Conservation (phyloP, 225 moss, liverwort and hornwort genomes). For the Polytrichum commune region DNA sequence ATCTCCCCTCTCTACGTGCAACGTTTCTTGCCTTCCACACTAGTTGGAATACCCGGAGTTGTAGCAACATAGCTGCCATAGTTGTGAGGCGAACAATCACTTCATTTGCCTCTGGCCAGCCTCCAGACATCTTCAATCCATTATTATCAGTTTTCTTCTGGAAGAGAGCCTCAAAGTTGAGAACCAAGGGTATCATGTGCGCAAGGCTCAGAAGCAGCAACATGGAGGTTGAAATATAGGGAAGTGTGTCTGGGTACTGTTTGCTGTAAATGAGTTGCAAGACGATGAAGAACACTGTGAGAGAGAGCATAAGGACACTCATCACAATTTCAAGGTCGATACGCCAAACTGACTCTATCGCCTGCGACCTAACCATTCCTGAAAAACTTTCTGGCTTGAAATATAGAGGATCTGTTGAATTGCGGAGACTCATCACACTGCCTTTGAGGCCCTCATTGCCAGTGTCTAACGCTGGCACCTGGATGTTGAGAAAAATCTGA, state of each 20-base stretch:
- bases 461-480: constrained; percentile 30
- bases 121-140: constrained; percentile 18
- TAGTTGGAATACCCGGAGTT: constrained; percentile 47
- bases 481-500: constrained; percentile 38
- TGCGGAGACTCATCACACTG: constrained; percentile 39
- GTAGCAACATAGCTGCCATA: constrained; percentile 61
- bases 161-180: constrained; percentile 64
- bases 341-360: constrained; percentile 35
- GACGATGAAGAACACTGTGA: constrained; percentile 42
- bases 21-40: constrained; percentile 42
- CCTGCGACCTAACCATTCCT: constrained; percentile 29
- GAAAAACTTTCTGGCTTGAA: constrained; percentile 42
- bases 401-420: constrained; percentile 24
- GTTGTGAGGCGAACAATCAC: constrained; percentile 58
- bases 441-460: constrained; percentile 33
- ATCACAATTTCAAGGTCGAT: constrained; percentile 54
- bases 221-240: constrained; percentile 62
- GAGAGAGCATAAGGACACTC: constrained; percentile 57
- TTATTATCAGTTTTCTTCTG: constrained; percentile 34
- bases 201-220: constrained; percentile 49
- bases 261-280: constrained; percentile 49
- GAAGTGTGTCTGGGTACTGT: constrained; percentile 53
- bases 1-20: constrained; percentile 16
- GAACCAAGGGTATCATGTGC: constrained; percentile 59
- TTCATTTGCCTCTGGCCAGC: constrained; percentile 64